Evolutionary conservation across 1,284 basidiomycete genomes (phyloP), one percentile per base, ranked within the genome.

Genomic region (Heliocybe sulcata): DNA sequence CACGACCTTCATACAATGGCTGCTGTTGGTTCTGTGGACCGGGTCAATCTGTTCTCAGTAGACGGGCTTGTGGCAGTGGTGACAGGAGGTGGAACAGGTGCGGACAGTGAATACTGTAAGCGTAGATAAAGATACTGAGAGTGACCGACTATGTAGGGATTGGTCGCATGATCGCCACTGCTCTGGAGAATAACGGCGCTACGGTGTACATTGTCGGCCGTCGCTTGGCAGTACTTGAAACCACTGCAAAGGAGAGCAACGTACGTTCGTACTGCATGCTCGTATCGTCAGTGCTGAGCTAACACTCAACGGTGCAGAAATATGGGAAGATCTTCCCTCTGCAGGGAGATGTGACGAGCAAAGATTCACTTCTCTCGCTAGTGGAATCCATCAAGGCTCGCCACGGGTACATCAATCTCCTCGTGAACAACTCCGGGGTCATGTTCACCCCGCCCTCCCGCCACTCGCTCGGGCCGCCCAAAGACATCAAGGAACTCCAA

Each of bases 361-460:
- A 79, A 51, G 78, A 80, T 50, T 80, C 77, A 31, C 70, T 89
- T 50, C 68, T 80, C 9, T 64, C 70, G 10, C 68, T 85, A 52
- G 83, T 73, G 22, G 78, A 82, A 54, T 68, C 67, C 16, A 67
- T 89, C 55, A 80, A 79, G 64, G 68, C 73, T 50, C 74, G 75
- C 26, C 82, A 85, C 63, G 86, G 85, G 12, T 85, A 81, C 63
- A 76, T 89, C 57, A 81, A 90, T 65, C 70, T 89, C 33, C 79
- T 89, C 54, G 73, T 90, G 60, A 88, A 88, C 67, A 90, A 90
- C 65, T 84, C 86, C 20, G 87, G 83, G 10, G 81, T 87, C 60
- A 42, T 42, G 38, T 47, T 0, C 72, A 72, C n/a, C 61, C 65
- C 22, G 65, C 70, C 49, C 64, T 68, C 0, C 57, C 67, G 19